Evolutionary conservation across 2,329 filamentous ascomycete genomes (phyloP).

Genomic region (Colletotrichum simmondsii): DNA sequence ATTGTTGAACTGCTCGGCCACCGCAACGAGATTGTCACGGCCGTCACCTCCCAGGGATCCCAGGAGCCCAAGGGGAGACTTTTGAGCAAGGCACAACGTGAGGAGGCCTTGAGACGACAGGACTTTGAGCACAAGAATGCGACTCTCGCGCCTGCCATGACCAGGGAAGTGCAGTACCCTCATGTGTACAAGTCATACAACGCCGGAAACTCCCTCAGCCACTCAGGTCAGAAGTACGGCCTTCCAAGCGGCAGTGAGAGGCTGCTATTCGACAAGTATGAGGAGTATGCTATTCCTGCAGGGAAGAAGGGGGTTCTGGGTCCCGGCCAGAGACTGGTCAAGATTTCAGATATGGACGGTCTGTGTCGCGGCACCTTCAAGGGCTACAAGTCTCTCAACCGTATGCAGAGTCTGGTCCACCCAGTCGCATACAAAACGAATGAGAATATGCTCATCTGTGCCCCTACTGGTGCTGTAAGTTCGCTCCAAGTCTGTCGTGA

Average conservation of each 20-base stretch:
- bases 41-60: constrained; percentile 47
- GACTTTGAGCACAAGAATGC: constrained; percentile 88
- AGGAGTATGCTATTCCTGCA: constrained; percentile 90
- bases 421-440: constrained; percentile 94
- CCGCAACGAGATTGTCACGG: constrained; percentile 72
- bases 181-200: constrained; percentile 90
- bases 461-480: constrained; percentile 88
- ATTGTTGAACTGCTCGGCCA: constrained; percentile 90
- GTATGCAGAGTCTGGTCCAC: constrained; percentile 98
- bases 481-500: constrained; percentile 32
- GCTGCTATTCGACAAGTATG: constrained; percentile 80
- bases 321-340: constrained; percentile 78
- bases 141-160: constrained; percentile 75
- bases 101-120: constrained; percentile 78
- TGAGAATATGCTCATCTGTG: constrained; percentile 99
- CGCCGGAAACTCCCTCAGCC: constrained; percentile 86
- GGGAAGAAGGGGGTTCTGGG: constrained; percentile 80
- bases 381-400: constrained; percentile 92
- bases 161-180: constrained; percentile 83
- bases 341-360: constrained; percentile 86
- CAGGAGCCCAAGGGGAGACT: constrained; percentile 62
- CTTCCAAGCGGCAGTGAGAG: constrained; percentile 81
- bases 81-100: constrained; percentile 80
- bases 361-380: constrained; percentile 92
- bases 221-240: constrained; percentile 83